These are phyloP conservation scores for Fusarium goolgardi DNA, from an alignment of 2,329 filamentous ascomycete genomes.

Conservation along the genomic window DNA sequence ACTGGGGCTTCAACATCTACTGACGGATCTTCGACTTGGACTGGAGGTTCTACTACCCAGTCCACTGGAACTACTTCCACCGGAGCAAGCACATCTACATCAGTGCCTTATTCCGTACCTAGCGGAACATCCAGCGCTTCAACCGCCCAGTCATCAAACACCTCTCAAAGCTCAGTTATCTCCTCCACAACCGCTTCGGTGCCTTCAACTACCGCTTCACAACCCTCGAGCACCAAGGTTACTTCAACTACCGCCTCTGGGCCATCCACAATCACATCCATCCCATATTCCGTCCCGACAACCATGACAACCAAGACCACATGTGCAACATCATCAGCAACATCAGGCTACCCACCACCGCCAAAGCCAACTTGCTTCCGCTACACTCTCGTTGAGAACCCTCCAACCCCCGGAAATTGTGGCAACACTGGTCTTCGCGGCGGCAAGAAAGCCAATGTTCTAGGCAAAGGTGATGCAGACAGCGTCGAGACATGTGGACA, in stretches of 20 bases:
- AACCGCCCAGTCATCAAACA: background rate
- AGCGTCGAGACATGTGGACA: slow-evolving; percentile 33
- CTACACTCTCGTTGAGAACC: slow-evolving; percentile 25
- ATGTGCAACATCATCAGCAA: background rate
- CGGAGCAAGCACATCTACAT: background rate
- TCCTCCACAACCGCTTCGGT: background rate
- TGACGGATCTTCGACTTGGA: background rate
- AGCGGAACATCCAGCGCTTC: background rate
- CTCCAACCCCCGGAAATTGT: slow-evolving; percentile 15
- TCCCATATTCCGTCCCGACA: background rate
- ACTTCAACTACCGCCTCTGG: background rate
- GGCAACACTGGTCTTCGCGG: slow-evolving; percentile 18
- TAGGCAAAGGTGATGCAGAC: slow-evolving; percentile 26
- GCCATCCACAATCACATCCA: slow-evolving; percentile 8
- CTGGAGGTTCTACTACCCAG: background rate
- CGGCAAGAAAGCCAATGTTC: slow-evolving; percentile 22
- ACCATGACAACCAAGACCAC: slow-evolving; percentile 9
- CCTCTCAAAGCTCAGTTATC: background rate
- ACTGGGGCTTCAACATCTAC: background rate
- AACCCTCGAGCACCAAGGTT: background rate
- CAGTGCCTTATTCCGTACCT: background rate
- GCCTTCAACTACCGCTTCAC: background rate
- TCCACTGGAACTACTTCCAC: background rate
- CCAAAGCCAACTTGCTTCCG: slow-evolving; percentile 32
- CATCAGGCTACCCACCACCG: slow-evolving; percentile 2